A percentile compares a stretch with the other conserved stretches of the same genome.
These are phyloP conservation scores for Rhodamnia rubescens DNA, from an alignment of 345 rosid genomes.

Conservation along the genomic window DNA sequence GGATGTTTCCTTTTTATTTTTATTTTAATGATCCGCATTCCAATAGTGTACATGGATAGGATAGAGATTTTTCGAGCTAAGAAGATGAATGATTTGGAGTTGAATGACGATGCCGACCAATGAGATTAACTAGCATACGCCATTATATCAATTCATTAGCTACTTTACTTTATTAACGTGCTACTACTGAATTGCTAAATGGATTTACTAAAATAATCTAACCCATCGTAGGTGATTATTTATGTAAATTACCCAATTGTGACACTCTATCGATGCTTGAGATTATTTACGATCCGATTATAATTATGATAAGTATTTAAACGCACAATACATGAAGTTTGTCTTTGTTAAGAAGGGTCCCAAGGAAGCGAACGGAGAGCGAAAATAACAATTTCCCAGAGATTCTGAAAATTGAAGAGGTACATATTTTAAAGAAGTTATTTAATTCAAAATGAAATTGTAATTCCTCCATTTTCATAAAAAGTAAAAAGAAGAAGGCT, in stretches of 20 bases:
- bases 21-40: background rate
- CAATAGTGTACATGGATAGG: background rate
- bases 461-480: background rate
- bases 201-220: background rate
- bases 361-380: background rate
- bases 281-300: rapidly evolving
- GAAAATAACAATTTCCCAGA: background rate
- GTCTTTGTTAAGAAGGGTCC: background rate
- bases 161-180: rapidly evolving
- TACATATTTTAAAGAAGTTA: background rate
- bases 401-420: background rate
- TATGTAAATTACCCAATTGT: rapidly evolving
- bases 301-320: no score
- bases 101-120: background rate
- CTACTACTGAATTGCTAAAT: background rate
- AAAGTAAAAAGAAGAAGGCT: background rate
- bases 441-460: background rate
- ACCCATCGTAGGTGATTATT: background rate
- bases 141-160: background rate
- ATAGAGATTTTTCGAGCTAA: background rate
- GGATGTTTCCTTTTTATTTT: no score
- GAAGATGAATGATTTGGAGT: background rate
- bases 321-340: background rate
- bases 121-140: background rate
- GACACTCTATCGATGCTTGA: rapidly evolving